Evolutionary conservation across 1,284 basidiomycete genomes (phyloP), one percentile per base, ranked within the genome.

Genomic region (Heterobasidion irregulare): DNA sequence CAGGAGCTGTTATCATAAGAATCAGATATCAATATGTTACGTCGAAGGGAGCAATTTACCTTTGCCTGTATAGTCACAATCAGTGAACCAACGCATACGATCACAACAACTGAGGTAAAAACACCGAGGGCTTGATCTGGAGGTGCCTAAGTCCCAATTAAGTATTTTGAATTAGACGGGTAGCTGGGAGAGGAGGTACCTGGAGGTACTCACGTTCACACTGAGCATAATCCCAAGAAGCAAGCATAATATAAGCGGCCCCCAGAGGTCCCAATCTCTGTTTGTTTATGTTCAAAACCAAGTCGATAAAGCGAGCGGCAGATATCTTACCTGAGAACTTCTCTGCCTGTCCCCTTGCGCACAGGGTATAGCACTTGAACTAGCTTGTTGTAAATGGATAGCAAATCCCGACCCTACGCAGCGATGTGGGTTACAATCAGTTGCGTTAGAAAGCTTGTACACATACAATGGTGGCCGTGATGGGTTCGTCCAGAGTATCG

Each of bases 251-350:
- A 96, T 79, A 7, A 97, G 77, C 9, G 94, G 94, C 1, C 94
- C 94, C 94, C 94, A 98, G 41, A 98, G 77, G 70, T 98, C 94
- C 94, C 94, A 98, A 65, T 97, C 94, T 60, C 92, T 92, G 62
- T 8, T 32, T 13, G 36, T 18, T 32, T 16, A n/a, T 54, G 53
- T 57, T 41, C 51, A 16, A 35, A 2, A 34, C 32, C 26, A n/a
- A 26, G 19, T 45, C 13, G 32, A 13, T 16, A 15, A 26, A 15
- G 26, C 5, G 8, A 15, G 8, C 7, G 15, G 32, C 35, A 61
- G 32, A 59, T 58, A 58, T 19, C 52, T 49, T 53, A 89, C 90
- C 80, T 79, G 32, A 94, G 71, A 5, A 93, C 88, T 70, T 92
- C 91, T 56, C 88, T 81, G n/a, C 83, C 83, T 1, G 78, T 79